These are phyloP conservation scores for Asclepias syriaca DNA, from an alignment of 257 asterid species.

Conservation along the genomic window DNA sequence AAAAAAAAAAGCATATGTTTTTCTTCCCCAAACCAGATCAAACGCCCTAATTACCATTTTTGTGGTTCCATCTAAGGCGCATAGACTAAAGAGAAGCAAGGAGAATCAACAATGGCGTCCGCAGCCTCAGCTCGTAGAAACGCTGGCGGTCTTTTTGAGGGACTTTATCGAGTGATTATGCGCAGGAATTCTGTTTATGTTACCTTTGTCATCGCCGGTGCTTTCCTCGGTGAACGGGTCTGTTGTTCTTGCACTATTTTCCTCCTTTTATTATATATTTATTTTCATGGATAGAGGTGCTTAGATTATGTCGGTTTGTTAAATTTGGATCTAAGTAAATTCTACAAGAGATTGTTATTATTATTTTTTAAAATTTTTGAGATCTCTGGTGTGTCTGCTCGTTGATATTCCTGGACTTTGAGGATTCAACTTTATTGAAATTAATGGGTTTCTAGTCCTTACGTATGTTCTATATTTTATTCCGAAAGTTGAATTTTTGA, in stretches of 20 bases:
- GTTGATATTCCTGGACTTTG: neutral
- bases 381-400: neutral
- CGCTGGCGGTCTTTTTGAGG: slow-evolving; percentile 71
- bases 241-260: neutral
- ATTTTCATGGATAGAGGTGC: neutral
- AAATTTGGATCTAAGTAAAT: slow-evolving; percentile 16
- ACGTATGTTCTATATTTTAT: neutral
- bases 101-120: slow-evolving; percentile 13
- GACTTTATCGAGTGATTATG: slow-evolving; percentile 67
- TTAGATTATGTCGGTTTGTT: neutral
- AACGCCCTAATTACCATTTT: neutral
- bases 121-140: slow-evolving; percentile 38
- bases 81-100: neutral
- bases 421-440: too few relatives aligned
- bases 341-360: neutral
- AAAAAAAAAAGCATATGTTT: neutral
- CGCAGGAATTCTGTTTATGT: slow-evolving; percentile 81
- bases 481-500: neutral
- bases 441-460: neutral
- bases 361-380: neutral
- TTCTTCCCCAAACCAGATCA: slow-evolving; percentile 2
- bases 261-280: neutral
- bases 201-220: slow-evolving; percentile 84
- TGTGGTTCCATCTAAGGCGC: neutral
- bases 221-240: slow-evolving; percentile 80